Conservation (phyloP, 1,139 yeast genomes). For the Candida sp. region DNA sequence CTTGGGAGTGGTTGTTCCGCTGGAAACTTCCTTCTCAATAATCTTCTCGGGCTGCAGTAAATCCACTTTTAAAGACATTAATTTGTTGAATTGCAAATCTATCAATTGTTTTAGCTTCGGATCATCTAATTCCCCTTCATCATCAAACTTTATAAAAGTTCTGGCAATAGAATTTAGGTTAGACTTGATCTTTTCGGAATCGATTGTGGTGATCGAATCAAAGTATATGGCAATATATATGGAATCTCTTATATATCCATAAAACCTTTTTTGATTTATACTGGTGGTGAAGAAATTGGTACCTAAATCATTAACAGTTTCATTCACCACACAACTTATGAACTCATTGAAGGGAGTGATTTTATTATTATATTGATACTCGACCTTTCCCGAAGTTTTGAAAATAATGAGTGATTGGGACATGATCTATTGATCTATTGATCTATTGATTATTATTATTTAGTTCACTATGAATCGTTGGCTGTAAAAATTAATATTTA, state of each 20-base stretch:
- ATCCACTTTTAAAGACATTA: conserved; percentile 27
- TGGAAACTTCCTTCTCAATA: conserved; percentile 11
- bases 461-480: not conserved
- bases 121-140: conserved; percentile 21
- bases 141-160: conserved; percentile 27
- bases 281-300: conserved; percentile 31
- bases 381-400: conserved; percentile 33
- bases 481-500: conserved; percentile 3
- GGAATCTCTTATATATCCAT: conserved; percentile 24
- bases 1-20: conserved; percentile 14
- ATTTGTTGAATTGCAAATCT: conserved; percentile 36
- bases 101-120: conserved; percentile 31
- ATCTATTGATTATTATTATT: too few species aligned
- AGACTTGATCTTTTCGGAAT: conserved; percentile 34
- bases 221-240: conserved; percentile 37
- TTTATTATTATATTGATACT: conserved; percentile 36
- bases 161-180: conserved; percentile 34
- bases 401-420: conserved; percentile 36
- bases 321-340: conserved; percentile 35
- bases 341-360: conserved; percentile 41
- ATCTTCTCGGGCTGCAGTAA: conserved; percentile 5
- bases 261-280: conserved; percentile 34
- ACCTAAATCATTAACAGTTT: conserved; percentile 28
- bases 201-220: conserved; percentile 39
- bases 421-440: conserved; percentile 11